These are phyloP conservation scores for Cyberlindnera maclurae DNA, from an alignment of 805 yeast genomes.

Conservation along the genomic window DNA sequence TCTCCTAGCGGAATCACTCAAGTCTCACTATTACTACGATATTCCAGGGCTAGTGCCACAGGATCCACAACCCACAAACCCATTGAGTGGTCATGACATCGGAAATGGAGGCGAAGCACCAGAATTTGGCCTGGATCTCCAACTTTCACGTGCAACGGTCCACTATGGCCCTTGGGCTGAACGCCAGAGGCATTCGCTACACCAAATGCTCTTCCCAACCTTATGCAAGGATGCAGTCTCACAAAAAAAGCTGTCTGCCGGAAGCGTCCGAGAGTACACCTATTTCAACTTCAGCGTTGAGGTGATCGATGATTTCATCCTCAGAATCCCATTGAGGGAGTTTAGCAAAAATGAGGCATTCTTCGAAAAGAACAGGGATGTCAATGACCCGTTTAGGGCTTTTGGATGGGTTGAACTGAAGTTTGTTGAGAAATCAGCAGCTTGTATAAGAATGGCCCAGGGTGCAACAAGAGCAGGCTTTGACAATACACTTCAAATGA, in stretches of 20 bases:
- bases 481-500: constrained; percentile 39
- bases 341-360: constrained; percentile 62
- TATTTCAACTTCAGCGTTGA: constrained; percentile 49
- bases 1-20: constrained; percentile 49
- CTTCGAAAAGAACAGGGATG: constrained; percentile 23
- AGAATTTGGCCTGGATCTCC: constrained; percentile 52
- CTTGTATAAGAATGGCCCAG: constrained; percentile 41
- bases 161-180: constrained; percentile 97
- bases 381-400: constrained; percentile 44
- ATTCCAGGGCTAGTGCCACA: constrained; percentile 57
- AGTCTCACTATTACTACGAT: constrained; percentile 63
- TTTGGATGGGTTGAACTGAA: constrained; percentile 91
- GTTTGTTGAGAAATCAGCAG: constrained; percentile 43
- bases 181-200: constrained; percentile 64
- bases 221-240: constrained; percentile 50
- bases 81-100: constrained; percentile 42
- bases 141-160: constrained; percentile 52
- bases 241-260: constrained; percentile 35
- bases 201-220: constrained; percentile 60
- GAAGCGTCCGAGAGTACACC: constrained; percentile 47
- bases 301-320: constrained; percentile 55
- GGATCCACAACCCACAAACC: constrained; percentile 24
- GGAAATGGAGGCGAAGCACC: constrained; percentile 58
- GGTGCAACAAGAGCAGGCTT: constrained; percentile 52
- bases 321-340: constrained; percentile 82